Percentiles rank a stretch among this genome's conserved stretches.
phyloP scores from a whole-genome alignment of 1,284 basidiomycete genomes.

The Boletus subluridellus region DNA sequence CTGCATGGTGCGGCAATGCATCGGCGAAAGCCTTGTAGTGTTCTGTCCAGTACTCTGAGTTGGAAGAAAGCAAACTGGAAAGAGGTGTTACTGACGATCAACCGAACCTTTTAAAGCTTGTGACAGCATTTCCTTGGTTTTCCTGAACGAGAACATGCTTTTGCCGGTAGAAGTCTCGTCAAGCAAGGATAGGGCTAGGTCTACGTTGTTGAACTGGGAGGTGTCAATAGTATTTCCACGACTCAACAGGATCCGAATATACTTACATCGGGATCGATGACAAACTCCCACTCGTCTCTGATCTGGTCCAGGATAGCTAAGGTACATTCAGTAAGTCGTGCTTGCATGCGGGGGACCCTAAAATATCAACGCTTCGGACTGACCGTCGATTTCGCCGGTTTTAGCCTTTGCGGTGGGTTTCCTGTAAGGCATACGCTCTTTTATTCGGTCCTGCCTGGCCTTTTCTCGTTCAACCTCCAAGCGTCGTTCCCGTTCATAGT shows the following conservation, averaged over 20 bases:
- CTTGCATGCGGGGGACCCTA: not conserved
- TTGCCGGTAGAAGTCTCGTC: constrained; percentile 69
- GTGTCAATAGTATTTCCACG: not conserved
- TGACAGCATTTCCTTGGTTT: constrained; percentile 72
- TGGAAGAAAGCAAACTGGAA: not conserved
- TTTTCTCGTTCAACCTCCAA: constrained; percentile 59
- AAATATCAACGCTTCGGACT: constrained; percentile 25
- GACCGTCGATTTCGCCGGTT: constrained; percentile 75
- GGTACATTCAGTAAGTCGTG: constrained; percentile 3
- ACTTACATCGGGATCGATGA: constrained; percentile 78
- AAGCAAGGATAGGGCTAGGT: constrained; percentile 82
- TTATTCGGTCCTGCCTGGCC: constrained; percentile 59
- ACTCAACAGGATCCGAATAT: not conserved
- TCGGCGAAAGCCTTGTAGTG: constrained; percentile 92
- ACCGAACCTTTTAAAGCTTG: constrained; percentile 79
- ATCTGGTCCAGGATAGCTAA: constrained; percentile 82
- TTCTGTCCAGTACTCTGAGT: constrained; percentile 41
- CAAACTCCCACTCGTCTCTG: constrained; percentile 85
- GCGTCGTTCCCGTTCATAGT: constrained; percentile 52
- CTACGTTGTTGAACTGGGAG: constrained; percentile 83
- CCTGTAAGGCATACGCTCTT: constrained; percentile 61
- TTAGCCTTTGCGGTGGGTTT: constrained; percentile 50
- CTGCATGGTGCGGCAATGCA: constrained; percentile 82
- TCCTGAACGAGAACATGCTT: constrained; percentile 70
- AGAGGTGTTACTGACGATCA: constrained; percentile 57